Base-by-base conservation (phyloP, 495 filamentous ascomycete species). In the Podospora tetraspora region DNA sequence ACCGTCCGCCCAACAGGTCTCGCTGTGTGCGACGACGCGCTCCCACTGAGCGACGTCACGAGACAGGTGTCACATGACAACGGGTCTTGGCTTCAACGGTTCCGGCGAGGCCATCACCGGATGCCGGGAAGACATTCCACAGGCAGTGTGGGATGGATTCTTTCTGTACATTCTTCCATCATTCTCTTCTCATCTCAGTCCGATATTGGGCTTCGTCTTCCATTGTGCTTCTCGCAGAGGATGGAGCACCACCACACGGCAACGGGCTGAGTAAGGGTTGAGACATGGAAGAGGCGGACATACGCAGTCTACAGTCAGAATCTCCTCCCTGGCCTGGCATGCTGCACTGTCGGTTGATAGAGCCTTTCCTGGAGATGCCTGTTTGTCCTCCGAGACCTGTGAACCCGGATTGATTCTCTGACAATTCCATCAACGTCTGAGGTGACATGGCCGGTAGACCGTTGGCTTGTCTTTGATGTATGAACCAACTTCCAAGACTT, bases 1-100 rank as follows among this genome's bases (percentile, higher is more conserved):
- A 52, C 43, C 43, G 56, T 24, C 64, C 27, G 27, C 27, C 27
- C 27, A 27, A 6, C 19, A 67, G 32, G 58, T 27, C 21, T 61
- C 58, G 32, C 34, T 21, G 65, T 52, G 65, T 30, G 58, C 60
- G 60, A 58, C 56, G 22, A 58, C 58, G 43, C 66, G 66, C 69
- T 71, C 62, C 66, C 56, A 61, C 62, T 23, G 65, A 65, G 66
- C 71, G 71, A 73, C 72, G 72, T 74, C 72, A 74, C 43, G 43
- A 60, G 59, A 60, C 59, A 13, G 59, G 59, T 29, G 27, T 60
- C 57, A 59, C 57, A 59, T 23, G 57, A 25, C 57, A 23, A 22
- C n/a, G 57, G 13, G 57, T 23, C 57, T 59, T 52, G 43, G 16
- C 37, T 43, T 19, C 13, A 19, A 43, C 37, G 37, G 43, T 52